Conservation (phyloP, 441 rosid species). For the Flueggea neowawraea region DNA sequence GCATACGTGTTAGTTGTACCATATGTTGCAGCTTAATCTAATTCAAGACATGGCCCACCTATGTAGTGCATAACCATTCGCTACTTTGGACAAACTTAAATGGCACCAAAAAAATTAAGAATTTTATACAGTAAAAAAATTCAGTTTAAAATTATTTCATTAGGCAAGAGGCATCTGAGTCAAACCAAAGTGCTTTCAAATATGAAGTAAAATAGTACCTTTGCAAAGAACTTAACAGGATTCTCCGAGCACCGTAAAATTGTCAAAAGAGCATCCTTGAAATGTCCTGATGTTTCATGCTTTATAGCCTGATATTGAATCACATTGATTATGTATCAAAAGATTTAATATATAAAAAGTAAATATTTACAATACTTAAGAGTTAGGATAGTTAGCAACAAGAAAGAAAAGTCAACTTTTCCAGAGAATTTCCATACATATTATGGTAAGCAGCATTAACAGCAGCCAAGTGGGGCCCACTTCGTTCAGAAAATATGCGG, state of each 20-base stretch:
- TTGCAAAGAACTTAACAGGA: conserved; percentile 52
- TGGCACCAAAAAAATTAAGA: too few species aligned
- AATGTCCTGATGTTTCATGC: conserved; percentile 56
- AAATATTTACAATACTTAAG: neutral
- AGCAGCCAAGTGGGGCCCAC: conserved; percentile 55
- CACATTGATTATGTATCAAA: conserved; percentile 3
- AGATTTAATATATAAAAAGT: neutral
- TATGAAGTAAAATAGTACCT: conserved; percentile 31
- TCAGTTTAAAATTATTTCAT: too few species aligned
- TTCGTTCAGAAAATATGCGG: conserved; percentile 45
- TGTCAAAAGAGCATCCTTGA: conserved; percentile 44
- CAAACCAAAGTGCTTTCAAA: neutral
- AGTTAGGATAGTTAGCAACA: neutral
- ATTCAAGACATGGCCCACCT: too few species aligned
- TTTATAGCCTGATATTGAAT: conserved; percentile 42
- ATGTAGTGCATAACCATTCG: too few species aligned
- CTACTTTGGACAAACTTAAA: too few species aligned
- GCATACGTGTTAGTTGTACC: too few species aligned
- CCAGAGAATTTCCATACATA: conserved; percentile 40
- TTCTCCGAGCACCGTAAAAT: conserved; percentile 49
- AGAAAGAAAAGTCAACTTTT: conserved; percentile 36
- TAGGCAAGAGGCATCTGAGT: neutral
- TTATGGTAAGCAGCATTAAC: conserved; percentile 32
- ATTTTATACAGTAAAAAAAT: too few species aligned
- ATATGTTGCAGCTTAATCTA: too few species aligned